These are phyloP conservation scores for Nidularia sp. DNA, from an alignment of 768 basidiomycete genomes.

Conservation along the genomic window DNA sequence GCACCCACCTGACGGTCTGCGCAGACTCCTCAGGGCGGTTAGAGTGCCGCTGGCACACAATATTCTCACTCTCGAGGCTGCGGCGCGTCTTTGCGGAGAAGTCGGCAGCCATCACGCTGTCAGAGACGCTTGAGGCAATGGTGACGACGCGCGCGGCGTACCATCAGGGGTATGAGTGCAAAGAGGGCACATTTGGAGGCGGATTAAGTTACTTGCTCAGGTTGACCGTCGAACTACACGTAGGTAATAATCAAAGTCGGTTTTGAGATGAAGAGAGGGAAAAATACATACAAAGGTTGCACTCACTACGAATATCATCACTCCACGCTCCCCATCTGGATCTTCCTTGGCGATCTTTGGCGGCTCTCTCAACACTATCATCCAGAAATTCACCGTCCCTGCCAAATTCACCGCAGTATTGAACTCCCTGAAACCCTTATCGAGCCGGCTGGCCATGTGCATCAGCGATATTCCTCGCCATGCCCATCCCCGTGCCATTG, in stretches of 20 bases:
- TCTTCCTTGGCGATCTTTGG: slow-evolving; percentile 39
- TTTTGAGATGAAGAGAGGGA: background rate
- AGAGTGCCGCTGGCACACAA: slow-evolving; percentile 41
- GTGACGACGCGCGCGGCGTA: slow-evolving; percentile 51
- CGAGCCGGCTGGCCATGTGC: slow-evolving; percentile 38
- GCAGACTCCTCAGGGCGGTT: slow-evolving; percentile 48
- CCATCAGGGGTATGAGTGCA: slow-evolving; percentile 55
- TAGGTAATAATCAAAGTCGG: background rate
- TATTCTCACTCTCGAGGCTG: slow-evolving; percentile 32
- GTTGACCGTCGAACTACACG: slow-evolving; percentile 47
- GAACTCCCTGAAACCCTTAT: slow-evolving; percentile 47
- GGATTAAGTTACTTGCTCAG: slow-evolving; percentile 54
- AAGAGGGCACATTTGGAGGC: slow-evolving; percentile 53
- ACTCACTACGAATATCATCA: slow-evolving; percentile 54
- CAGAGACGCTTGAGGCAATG: slow-evolving; percentile 52
- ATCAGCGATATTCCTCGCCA: slow-evolving; percentile 40
- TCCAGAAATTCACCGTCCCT: slow-evolving; percentile 56
- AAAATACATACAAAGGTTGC: slow-evolving; percentile 41
- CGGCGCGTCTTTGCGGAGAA: slow-evolving; percentile 29
- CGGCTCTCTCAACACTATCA: slow-evolving; percentile 47
- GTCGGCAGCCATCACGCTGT: slow-evolving; percentile 35
- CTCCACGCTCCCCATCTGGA: slow-evolving; percentile 50
- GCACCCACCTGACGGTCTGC: slow-evolving; percentile 41
- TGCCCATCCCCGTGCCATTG: slow-evolving; percentile 55
- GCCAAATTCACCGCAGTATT: slow-evolving; percentile 51